Base-by-base conservation (phyloP, 1,284 basidiomycete genomes). In the Volvariella surrecta region DNA sequence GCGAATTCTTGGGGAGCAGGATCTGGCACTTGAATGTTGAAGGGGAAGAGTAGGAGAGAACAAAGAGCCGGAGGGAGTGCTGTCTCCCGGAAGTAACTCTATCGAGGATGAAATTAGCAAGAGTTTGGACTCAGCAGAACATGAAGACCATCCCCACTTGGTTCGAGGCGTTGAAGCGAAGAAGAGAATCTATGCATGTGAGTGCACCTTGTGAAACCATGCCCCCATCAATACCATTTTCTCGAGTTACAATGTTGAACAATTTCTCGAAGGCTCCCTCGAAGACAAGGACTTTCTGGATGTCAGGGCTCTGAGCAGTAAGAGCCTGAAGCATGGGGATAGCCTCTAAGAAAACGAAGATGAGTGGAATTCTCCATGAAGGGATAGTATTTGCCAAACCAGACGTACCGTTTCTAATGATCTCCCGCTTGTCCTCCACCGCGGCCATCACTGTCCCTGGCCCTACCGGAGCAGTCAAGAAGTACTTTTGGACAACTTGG, bases 61-160 rank as follows among this genome's bases (percentile, higher is more conserved):
- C 84, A 88, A 7, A 97, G 69, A 9, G 83, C 65, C 0, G 88
- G 77, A 41, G 94, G 90, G 37, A 94, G 76, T 6, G 85, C 73
- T 1, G 92, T 90, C 66, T 96, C 94, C 45, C 91, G 84, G 68
- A 99, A 97, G 70, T 97, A 98, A 60, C 93, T 97, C 90, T 96
- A 57, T 34, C 16, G 35, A 49, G 22, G n/a, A 32, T 45, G n/a
- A 6, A 22, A 19, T 53, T 39, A 44, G 44, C 37, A 19, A 16
- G 15, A 35, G 34, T 11, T 11, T 6, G 24, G 34, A 19, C n/a
- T 35, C 15, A 6, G 4, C 15, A 6, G 15, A 30, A 19, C 24
- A 30, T 30, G 10, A 24, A 35, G 24, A n/a, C 4, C 19, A 20
- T 15, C 57, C 76, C 45, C 52, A 89, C 92, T 72, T 96, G 93